Evolutionary conservation across 1,284 basidiomycete species (phyloP), one percentile per base, ranked within the genome.

Genomic region (Xerocomus minutiporus): DNA sequence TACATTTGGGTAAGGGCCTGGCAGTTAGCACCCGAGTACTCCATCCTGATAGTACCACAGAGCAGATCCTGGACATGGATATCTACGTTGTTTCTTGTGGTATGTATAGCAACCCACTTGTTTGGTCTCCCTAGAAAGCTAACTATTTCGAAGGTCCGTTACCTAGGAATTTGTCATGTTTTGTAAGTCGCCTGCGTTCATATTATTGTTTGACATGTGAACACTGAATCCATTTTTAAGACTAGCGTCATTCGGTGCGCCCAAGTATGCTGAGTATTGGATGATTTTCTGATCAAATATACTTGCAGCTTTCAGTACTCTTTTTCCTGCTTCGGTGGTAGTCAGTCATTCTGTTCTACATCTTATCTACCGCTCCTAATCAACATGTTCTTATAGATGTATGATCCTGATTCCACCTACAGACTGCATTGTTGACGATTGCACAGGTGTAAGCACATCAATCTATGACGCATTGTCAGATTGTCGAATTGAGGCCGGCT

Each of bases 1-100:
- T 50, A 57, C 12, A 9, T 59, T 38, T 59, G 58, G 58, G 52
- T 58, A 20, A 54, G 45, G 8, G 9, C 13, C 2, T 25, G 25
- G 25, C 12, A 6, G 4, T 12, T 8, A 7, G 28, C 8, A n/a
- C 3, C 5, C 23, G 2, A 7, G 4, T 11, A 29, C 13, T 6
- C 9, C 9, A 4, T 4, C 13, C 40, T 32, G 25, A 50, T 12
- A 25, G 2, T 26, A 5, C 12, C 8, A 32, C 17, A 53, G 57
- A 2, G 26, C 7, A 36, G 23, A 29, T 40, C 35, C 6, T 57
- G 52, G 58, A 52, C 48, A 7, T 46, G 9, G 25, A 29, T 60
- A 11, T 57, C 58, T 17, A 44, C 48, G 0, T 1, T 55, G 26
- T 59, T 58, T 29, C 5, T 58, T 23, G 1, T 59, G 1, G 58